Base-by-base conservation (phyloP, 768 basidiomycete genomes). In the Lenzites betulinus region DNA sequence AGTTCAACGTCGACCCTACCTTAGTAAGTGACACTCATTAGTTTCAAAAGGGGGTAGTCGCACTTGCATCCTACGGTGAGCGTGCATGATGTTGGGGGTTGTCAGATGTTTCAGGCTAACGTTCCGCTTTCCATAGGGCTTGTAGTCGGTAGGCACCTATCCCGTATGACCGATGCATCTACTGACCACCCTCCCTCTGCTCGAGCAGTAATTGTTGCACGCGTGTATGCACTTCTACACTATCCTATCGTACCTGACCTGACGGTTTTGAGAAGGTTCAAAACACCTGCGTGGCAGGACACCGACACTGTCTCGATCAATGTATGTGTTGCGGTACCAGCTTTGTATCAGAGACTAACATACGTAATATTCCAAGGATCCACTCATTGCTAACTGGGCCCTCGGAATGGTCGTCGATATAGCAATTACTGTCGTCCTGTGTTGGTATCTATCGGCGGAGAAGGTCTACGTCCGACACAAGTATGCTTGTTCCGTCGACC, bases 391-490 rank as follows among this genome's bases (percentile, higher is more conserved):
- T 1, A 59, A 59, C 33, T 59, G 58, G 58, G 58, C 46, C n/a
- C 50, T 59, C 22, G 58, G 58, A 33, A 51, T 51, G 39, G 26
- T 51, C 15, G 58, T 59, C 33, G 58, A 59, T 16, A 50, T 46
- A 12, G 39, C 41, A 13, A 59, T 59, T 33, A 59, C 58, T 3
- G 51, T 59, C 15, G 42, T 43, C 9, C 42, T 59, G 20, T 59
- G 58, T 28, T 59, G 58, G 58, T 59, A 59, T 20, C 50, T 59
- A 3, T 59, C 50, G 58, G 51, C 41, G 22, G 58, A 59, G 50
- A 59, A 59, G 42, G 7, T 35, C 30, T 42, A 43, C 23, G 50
- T 59, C 5, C 50, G 51, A 2, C 42, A 46, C 7, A 59, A 44
- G 58, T 59, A 30, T 11, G 30, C 30, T 33, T 11, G 28, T 33